These are phyloP conservation scores for Piloderma croceum DNA, from an alignment of 768 basidiomycete genomes.

Conservation along the genomic window DNA sequence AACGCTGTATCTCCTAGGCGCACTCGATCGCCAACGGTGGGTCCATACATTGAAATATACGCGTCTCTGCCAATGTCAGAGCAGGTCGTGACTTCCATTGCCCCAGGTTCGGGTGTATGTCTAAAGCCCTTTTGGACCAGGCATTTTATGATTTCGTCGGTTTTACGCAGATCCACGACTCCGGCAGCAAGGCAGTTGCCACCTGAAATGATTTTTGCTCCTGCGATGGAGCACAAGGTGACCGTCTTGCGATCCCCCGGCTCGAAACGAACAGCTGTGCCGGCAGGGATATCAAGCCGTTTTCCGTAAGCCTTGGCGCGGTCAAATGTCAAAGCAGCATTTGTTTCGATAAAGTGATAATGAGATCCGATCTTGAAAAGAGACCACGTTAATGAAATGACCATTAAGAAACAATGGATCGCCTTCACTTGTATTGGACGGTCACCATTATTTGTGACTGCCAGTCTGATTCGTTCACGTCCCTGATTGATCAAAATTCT, in stretches of 20 bases:
- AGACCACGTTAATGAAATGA: conserved; percentile 8
- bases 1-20: conserved; percentile 84
- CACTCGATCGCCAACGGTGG: conserved; percentile 85
- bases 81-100: conserved; percentile 43
- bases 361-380: conserved; percentile 77
- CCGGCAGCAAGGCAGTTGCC: conserved; percentile 72
- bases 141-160: conserved; percentile 40
- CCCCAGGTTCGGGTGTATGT: conserved; percentile 64
- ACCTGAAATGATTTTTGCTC: conserved; percentile 65
- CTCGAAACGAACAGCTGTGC: conserved; percentile 95
- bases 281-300: conserved; percentile 87
- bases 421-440: conserved; percentile 78
- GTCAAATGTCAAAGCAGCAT: conserved; percentile 76
- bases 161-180: conserved; percentile 37
- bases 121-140: conserved; percentile 62
- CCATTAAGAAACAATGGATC: conserved; percentile 1
- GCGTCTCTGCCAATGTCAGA: conserved; percentile 59
- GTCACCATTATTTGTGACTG: conserved; percentile 88
- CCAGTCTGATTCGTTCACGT: conserved; percentile 59
- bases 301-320: conserved; percentile 74
- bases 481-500: conserved; percentile 73
- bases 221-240: conserved; percentile 73
- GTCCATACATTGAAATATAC: conserved; percentile 94
- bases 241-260: conserved; percentile 88
- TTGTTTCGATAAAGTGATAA: conserved; percentile 92